These are phyloP conservation scores for Kwoniella europaea DNA, from an alignment of 768 basidiomycete species.

Conservation along the genomic window DNA sequence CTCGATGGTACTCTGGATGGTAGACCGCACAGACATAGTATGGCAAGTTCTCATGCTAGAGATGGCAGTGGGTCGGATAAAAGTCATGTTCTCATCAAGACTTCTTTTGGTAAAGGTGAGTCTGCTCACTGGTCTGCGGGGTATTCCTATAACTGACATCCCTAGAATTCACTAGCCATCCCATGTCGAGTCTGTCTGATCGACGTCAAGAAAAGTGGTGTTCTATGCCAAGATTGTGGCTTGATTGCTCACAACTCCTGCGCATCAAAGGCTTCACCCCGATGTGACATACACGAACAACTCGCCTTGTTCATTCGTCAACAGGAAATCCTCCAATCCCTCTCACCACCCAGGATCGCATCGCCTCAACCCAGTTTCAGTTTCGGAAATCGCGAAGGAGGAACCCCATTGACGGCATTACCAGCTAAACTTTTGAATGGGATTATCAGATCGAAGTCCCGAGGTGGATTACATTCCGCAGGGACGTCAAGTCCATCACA, in stretches of 20 bases:
- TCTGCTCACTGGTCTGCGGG: not conserved
- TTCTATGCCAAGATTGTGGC: conserved; percentile 86
- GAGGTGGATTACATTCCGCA: conserved; percentile 10
- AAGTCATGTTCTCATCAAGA: conserved; percentile 86
- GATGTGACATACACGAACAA: conserved; percentile 41
- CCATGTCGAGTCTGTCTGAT: conserved; percentile 80
- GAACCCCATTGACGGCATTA: conserved; percentile 16
- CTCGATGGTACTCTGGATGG: conserved; percentile 11
- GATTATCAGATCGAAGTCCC: conserved; percentile 31
- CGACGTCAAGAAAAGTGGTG: conserved; percentile 81
- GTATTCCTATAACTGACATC: conserved; percentile 1
- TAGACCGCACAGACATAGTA: conserved; percentile 27
- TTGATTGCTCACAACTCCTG: conserved; percentile 74
- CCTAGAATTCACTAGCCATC: conserved; percentile 68
- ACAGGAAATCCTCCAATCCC: conserved; percentile 29
- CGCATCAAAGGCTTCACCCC: conserved; percentile 23
- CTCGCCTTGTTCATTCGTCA: conserved; percentile 30
- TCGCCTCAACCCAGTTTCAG: conserved; percentile 33
- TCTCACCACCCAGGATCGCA: conserved; percentile 22
- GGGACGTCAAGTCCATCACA: conserved; percentile 4
- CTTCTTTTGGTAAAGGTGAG: conserved; percentile 89
- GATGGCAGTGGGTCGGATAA: conserved; percentile 52
- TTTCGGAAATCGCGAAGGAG: conserved; percentile 23
- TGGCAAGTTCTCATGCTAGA: conserved; percentile 60
- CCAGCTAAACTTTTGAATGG: conserved; percentile 32